phyloP scores from a whole-genome alignment of 2,329 filamentous ascomycete genomes.

The Talaromyces sp. region DNA sequence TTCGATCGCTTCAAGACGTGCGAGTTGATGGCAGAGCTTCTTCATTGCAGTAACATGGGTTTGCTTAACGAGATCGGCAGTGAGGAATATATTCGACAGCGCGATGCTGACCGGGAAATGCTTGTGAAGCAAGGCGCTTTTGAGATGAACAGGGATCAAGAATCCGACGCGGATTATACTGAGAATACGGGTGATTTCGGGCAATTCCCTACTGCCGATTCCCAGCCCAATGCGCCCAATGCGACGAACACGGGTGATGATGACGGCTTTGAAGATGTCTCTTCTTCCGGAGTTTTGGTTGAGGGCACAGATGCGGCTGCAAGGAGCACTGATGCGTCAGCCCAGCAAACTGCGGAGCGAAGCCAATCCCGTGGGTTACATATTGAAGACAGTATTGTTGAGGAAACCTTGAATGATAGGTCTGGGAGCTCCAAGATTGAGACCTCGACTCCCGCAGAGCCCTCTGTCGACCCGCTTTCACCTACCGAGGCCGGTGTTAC shows the following conservation, averaged over 20 bases:
- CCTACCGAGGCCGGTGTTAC: constrained; percentile 50
- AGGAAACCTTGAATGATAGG: constrained; percentile 59
- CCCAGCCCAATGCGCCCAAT: constrained; percentile 59
- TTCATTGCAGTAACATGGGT: constrained; percentile 99
- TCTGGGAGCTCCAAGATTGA: not conserved
- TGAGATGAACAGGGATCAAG: constrained; percentile 37
- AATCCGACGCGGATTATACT: constrained; percentile 52
- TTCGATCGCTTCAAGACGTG: constrained; percentile 99
- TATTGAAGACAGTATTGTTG: constrained; percentile 65
- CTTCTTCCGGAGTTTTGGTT: constrained; percentile 60
- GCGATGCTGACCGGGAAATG: constrained; percentile 75
- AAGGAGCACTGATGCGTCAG: constrained; percentile 40
- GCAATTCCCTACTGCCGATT: constrained; percentile 36
- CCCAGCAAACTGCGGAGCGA: constrained; percentile 15
- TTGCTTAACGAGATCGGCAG: constrained; percentile 86
- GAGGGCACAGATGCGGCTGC: constrained; percentile 67
- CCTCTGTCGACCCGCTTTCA: constrained; percentile 31
- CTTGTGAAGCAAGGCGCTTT: constrained; percentile 73
- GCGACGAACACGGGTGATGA: constrained; percentile 78
- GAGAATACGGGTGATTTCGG: constrained; percentile 41
- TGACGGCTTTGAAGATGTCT: constrained; percentile 90
- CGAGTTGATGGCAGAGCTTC: constrained; percentile 92
- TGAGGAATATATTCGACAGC: constrained; percentile 73
- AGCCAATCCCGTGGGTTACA: constrained; percentile 39
- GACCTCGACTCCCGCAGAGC: not conserved